These are phyloP conservation scores for Ascochyta clinopodiicola DNA, from an alignment of 2,329 filamentous ascomycete genomes.

Conservation along the genomic window DNA sequence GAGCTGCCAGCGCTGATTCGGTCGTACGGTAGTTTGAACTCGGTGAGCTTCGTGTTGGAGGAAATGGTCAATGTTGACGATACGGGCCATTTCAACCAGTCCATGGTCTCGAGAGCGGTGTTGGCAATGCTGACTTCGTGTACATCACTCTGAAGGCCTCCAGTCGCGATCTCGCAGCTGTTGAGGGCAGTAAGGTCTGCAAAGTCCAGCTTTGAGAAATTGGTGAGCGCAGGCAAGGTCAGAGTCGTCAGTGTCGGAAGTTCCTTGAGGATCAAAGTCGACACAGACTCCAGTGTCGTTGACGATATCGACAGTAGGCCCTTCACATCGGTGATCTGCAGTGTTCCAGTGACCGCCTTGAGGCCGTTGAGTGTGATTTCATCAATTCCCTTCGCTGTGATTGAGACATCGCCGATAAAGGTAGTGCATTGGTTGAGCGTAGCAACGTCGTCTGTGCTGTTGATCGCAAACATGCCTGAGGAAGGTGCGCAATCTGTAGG, in stretches of 20 bases:
- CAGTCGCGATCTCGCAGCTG: conserved; percentile 17
- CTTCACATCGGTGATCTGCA: conserved; percentile 22
- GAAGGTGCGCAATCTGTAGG: conserved; percentile 24
- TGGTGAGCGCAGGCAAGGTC: conserved; percentile 22
- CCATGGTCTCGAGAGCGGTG: conserved; percentile 24
- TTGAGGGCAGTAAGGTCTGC: conserved; percentile 18
- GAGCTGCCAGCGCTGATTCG: conserved; percentile 22
- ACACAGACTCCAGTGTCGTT: conserved; percentile 16
- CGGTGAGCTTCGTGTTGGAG: conserved; percentile 22
- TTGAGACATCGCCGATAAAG: conserved; percentile 26
- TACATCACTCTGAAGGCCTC: conserved; percentile 17
- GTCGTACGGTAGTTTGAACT: conserved; percentile 22
- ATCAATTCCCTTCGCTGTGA: conserved; percentile 24
- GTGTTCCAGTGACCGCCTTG: conserved; percentile 16
- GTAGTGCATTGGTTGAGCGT: conserved; percentile 21
- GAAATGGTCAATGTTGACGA: conserved; percentile 21
- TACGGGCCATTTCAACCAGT: conserved; percentile 34
- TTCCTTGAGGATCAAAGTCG: conserved; percentile 22
- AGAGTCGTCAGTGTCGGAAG: conserved; percentile 28
- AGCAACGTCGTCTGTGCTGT: conserved; percentile 23
- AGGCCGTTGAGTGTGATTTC: conserved; percentile 26
- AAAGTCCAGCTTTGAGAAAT: conserved; percentile 22
- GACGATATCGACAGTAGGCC: conserved; percentile 26
- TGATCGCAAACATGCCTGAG: conserved; percentile 21
- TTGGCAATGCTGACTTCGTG: conserved; percentile 24